These are phyloP conservation scores for Candida ipomoeae DNA, from an alignment of 805 yeast species.

Conservation along the genomic window DNA sequence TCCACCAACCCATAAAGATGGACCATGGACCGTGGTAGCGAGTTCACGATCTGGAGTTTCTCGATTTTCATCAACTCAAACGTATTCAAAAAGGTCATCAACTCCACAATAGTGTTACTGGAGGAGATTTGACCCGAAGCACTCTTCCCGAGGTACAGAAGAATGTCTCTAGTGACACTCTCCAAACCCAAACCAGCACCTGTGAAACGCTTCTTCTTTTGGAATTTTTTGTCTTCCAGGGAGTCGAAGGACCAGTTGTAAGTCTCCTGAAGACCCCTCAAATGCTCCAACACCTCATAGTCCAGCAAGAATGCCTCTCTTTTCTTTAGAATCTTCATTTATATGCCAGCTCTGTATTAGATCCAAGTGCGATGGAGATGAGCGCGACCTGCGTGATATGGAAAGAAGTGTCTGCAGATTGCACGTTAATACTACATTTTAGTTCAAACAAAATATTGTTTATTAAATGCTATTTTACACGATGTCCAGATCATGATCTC, in stretches of 20 bases:
- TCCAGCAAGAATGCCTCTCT: constrained; percentile 62
- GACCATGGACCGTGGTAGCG: constrained; percentile 76
- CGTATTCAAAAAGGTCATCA: constrained; percentile 44
- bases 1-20: constrained; percentile 77
- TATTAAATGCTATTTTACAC: constrained; percentile 12
- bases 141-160: constrained; percentile 35
- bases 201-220: constrained; percentile 25
- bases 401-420: not conserved
- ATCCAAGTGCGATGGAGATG: constrained; percentile 1
- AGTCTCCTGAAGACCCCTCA: constrained; percentile 44
- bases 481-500: constrained; percentile 4
- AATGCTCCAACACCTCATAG: constrained; percentile 57
- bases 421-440: not conserved
- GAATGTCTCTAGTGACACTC: constrained; percentile 44
- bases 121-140: constrained; percentile 23
- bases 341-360: not conserved
- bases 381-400: not conserved
- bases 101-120: constrained; percentile 24
- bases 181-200: constrained; percentile 48
- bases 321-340: constrained; percentile 43
- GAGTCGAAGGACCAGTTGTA: constrained; percentile 44
- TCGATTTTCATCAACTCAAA: constrained; percentile 75
- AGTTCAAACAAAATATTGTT: not conserved
- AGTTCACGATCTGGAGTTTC: constrained; percentile 75
- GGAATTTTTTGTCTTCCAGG: constrained; percentile 26